Conservation (phyloP, 176 grass and related monocot genomes). For the Eleusine indica region DNA sequence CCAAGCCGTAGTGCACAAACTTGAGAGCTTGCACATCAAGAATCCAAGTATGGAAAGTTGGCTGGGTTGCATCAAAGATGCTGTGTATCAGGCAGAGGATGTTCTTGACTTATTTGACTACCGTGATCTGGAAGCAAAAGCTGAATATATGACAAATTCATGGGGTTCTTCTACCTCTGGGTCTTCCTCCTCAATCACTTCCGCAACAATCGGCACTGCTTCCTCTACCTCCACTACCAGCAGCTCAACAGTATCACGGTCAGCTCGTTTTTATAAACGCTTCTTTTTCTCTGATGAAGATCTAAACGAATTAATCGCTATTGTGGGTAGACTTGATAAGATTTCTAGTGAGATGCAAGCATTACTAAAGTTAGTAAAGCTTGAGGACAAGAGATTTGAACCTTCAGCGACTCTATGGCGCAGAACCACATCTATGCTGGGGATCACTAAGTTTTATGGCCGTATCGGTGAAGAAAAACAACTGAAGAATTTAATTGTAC, state of each 20-base stretch:
- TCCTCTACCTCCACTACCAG: slow-evolving; percentile 15
- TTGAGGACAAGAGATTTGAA: slow-evolving; percentile 3
- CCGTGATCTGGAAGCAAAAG: slow-evolving; percentile 21
- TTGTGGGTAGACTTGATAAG: slow-evolving; percentile 20
- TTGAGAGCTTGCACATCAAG: slow-evolving; percentile 4
- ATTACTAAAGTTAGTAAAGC: slow-evolving; percentile 9
- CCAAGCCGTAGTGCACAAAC: not conserved
- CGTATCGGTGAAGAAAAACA: slow-evolving; percentile 4
- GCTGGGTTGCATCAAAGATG: slow-evolving; percentile 40
- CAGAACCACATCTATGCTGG: slow-evolving; percentile 36
- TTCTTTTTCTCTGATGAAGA: slow-evolving; percentile 31
- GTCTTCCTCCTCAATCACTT: slow-evolving; percentile 4
- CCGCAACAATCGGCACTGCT: not conserved
- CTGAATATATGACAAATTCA: not conserved
- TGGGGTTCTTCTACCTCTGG: not conserved
- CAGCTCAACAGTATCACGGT: slow-evolving; percentile 2
- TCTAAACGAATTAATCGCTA: not conserved
- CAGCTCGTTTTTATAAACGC: not conserved
- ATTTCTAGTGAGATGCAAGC: slow-evolving; percentile 18
- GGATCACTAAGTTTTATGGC: not conserved
- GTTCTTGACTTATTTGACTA: slow-evolving; percentile 46
- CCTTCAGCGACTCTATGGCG: not conserved
- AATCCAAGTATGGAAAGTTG: slow-evolving; percentile 2
- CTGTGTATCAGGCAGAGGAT: slow-evolving; percentile 35
- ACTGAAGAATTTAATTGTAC: slow-evolving; percentile 4